Base-by-base conservation (phyloP, 768 basidiomycete species). In the Suillus subaureus region DNA sequence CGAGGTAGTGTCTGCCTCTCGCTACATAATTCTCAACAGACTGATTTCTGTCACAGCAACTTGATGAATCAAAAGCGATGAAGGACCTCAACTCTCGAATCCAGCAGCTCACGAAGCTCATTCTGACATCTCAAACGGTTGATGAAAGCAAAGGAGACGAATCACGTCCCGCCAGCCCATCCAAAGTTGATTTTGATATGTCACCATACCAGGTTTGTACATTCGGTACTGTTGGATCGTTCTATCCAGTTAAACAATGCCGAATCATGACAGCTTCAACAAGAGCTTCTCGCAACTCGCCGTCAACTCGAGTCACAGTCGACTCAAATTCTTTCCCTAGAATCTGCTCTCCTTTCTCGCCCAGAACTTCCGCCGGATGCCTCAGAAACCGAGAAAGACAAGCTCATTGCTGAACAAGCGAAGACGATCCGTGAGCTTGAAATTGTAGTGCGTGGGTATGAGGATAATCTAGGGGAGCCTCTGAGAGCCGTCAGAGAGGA, bases 181-280 rank as follows among this genome's bases (percentile, higher is more conserved):
- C 85, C 63, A 97, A 96, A 80, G 80, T 97, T 39, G 93, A 96
- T 75, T 96, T 94, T 70, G 92, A 95, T 73, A 88, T 92, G 87
- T 87, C 92, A 1, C 91, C 93, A 3, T 94, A 94, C 68, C 90
- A 94, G 80, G 90, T 91, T 55, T 37, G 75, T 69, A 28, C 21
- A 15, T 16, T 21, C 16, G 11, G 26, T 28, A 13, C 21, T 39
- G 12, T 47, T 21, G 16, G 31, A 13, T 2, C 43, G 13, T 23
- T 31, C 11, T 52, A 39, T 43, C 4, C 28, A 3, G 31, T 37
- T 26, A 26, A 11, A 43, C 56, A 37, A 57, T 21, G 62, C 61
- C 47, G 5, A 47, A 49, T n/a, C 11, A 13, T 35, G 40, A 39
- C 31, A 94, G 89, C 83, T 97, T 1, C 94, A 96, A 79, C 92